Base-by-base conservation (phyloP, 2,329 filamentous ascomycete genomes). In the Aschersonia sp. region DNA sequence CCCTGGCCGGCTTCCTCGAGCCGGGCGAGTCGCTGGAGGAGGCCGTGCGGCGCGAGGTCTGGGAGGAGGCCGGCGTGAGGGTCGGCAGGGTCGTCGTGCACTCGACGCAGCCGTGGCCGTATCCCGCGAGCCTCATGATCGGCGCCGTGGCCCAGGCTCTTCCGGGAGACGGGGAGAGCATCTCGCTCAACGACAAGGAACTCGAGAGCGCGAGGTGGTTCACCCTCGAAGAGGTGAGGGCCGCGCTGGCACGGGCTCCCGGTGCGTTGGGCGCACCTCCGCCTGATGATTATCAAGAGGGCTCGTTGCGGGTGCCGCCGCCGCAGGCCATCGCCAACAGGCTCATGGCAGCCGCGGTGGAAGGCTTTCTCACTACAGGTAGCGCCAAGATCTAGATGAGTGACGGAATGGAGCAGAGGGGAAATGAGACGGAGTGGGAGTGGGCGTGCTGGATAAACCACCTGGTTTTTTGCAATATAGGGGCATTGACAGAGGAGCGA, bases 121-220 rank as follows among this genome's bases (percentile, higher is more conserved):
- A 87, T 60, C 87, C 87, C 0, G 80, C 84, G 0, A 90, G 82
- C 57, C 62, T 94, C 56, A 92, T 94, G 84, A 86, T 94, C 55
- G 87, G 75, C 4, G 89, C 89, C 1, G 81, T 98, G 55, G 90
- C 83, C 0, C 89, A 97, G 68, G 87, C 88, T 2, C 69, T 85
- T 22, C 84, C 86, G 0, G 62, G 58, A 22, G 66, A 67, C 1
- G 87, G 87, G 30, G 92, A 98, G 72, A 75, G 66, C 32, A 88
- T 98, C 46, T 76, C 81, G 57, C 68, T 98, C 4, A 84, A 97
- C 62, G 92, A 98, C 61, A 86, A 87, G 0, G 92, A 98, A 69
- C 65, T 98, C 52, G 87, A 95, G 60, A 78, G 84, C 64, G 92
- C 92, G 4, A 83, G 79, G 62, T 98, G 92, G 92, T 90, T 90